Percentiles rank a stretch among this genome's conserved stretches.
Evolutionary conservation across 805 yeast genomes (phyloP).

Genomic region (Ogataea minuta): DNA sequence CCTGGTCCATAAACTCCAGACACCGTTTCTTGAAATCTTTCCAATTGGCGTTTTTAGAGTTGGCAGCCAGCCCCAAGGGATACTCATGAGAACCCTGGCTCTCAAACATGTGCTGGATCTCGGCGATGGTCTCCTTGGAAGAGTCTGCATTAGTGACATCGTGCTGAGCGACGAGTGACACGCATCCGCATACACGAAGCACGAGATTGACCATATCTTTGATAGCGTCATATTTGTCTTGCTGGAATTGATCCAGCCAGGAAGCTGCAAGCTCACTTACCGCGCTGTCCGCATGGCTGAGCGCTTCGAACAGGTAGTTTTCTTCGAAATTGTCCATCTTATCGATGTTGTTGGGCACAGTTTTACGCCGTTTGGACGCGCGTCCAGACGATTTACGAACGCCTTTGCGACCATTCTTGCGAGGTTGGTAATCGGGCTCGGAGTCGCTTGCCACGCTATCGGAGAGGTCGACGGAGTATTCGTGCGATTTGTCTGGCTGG

Average conservation of each 20-base stretch:
- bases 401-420: conserved; percentile 5
- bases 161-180: conserved; percentile 64
- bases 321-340: conserved; percentile 44
- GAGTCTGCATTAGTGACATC: conserved; percentile 56
- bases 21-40: conserved; percentile 53
- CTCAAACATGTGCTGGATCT: conserved; percentile 61
- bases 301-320: conserved; percentile 48
- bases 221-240: conserved; percentile 46
- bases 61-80: conserved; percentile 42
- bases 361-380: conserved; percentile 30
- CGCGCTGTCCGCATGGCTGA: conserved; percentile 48
- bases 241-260: conserved; percentile 55
- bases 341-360: conserved; percentile 32
- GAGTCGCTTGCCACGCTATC: conserved; percentile 23
- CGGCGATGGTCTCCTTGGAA: conserved; percentile 70
- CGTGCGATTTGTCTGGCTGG: conserved; percentile 10
- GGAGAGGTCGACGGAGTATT: conserved; percentile 14
- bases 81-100: conserved; percentile 66
- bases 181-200: conserved; percentile 70
- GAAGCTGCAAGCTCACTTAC: conserved; percentile 50
- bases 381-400: conserved; percentile 16
- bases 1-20: conserved; percentile 50
- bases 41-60: conserved; percentile 47
- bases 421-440: conserved; percentile 22
- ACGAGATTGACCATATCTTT: conserved; percentile 66